phyloP scores from a whole-genome alignment of 352 stramenopile genomes.

The Phytophthora hibernalis region DNA sequence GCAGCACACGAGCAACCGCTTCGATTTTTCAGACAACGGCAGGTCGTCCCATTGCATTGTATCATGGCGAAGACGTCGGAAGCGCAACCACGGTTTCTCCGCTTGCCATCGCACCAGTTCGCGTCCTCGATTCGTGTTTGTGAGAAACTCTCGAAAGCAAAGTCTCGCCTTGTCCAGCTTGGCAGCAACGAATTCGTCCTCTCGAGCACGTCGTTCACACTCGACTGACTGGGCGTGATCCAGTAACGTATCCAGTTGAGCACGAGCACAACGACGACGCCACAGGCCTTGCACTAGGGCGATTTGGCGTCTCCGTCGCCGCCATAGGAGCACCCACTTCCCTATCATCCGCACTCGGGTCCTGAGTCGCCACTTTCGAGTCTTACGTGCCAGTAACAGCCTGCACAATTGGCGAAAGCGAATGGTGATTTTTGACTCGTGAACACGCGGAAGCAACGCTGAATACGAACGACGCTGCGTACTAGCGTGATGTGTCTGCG shows the following conservation, averaged over 20 bases:
- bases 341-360: conserved; percentile 22
- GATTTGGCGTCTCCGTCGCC: conserved; percentile 27
- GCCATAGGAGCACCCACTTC: conserved; percentile 44
- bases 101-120: conserved; percentile 31
- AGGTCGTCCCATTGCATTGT: conserved; percentile 20
- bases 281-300: conserved; percentile 43
- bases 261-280: conserved; percentile 28
- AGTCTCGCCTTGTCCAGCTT: conserved; percentile 1
- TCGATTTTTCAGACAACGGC: conserved; percentile 8
- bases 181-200: conserved; percentile 35
- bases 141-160: conserved; percentile 29
- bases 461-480: conserved; percentile 43
- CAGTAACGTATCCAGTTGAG: conserved; percentile 14
- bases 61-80: conserved; percentile 21
- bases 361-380: conserved; percentile 26
- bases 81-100: conserved; percentile 39
- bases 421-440: conserved; percentile 46
- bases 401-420: conserved; percentile 43
- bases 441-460: conserved; percentile 57
- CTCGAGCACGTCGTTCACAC: conserved; percentile 12
- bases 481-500: too few species aligned
- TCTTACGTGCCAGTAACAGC: conserved; percentile 35
- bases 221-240: conserved; percentile 7
- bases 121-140: conserved; percentile 21
- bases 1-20: conserved; percentile 7